Base-by-base conservation (phyloP, 495 filamentous ascomycete species). In the Copromyces sp. region DNA sequence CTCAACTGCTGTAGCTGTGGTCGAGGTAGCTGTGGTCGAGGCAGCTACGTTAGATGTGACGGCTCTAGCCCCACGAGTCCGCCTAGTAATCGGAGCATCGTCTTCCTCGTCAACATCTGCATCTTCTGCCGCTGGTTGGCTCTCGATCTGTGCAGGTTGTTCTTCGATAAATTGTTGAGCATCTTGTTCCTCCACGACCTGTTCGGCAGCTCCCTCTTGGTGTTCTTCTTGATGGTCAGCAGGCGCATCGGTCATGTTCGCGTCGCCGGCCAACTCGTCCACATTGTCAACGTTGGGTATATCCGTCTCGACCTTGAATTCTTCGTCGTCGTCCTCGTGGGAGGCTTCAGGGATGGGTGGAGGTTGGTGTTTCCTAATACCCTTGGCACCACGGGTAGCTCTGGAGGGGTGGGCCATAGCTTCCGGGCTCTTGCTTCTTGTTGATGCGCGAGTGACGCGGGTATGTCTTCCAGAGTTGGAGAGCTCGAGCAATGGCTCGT, bases 391-490 rank as follows among this genome's bases (percentile, higher is more conserved):
- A 47, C 90, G 85, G 32, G 85, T 89, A 3, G 85, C 82, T 71
- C 90, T 85, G 24, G 72, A 75, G 16, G 71, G 68, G 32, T 80
- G 80, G 38, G 78, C 71, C 68, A 84, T 78, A 39, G 84, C 76
- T 74, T 94, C 92, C 2, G 93, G 94, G 73, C 88, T 93, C 45
- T 80, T 85, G 14, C 92, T 93, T 47, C 78, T 78, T 61, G 53
- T 61, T 9, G 83, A 82, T 38, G 71, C 76, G 59, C 81, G 72
- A 16, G 87, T 88, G 39, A 86, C 83, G 39, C 90, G 83, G 16
- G 89, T 87, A 78, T 96, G 92, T 76, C 86, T 88, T 14, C 94
- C 94, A 3, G 93, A 96, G 76, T 90, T 90, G 0, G 93, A 90
- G 40, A 97, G 83, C 70, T 86, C 83, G 2, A 85, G 37, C 16